A percentile compares a stretch with the other conserved stretches of the same genome.
Evolutionary conservation across 306 rosid species (phyloP).

Genomic region (Prunus persica): DNA sequence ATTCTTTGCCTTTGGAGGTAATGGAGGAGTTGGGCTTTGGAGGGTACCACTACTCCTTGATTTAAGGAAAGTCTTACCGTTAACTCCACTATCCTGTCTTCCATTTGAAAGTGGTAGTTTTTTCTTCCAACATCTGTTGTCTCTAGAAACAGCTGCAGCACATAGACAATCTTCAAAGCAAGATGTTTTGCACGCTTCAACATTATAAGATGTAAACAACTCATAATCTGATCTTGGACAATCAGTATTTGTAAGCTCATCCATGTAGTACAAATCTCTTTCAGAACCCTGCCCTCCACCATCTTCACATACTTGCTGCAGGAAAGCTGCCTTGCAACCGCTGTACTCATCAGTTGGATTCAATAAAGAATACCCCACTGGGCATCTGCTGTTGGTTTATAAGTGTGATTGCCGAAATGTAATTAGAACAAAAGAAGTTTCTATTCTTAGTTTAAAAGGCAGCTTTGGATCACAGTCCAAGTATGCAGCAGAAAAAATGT

Average conservation of each 20-base stretch:
- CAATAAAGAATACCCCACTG: constrained; percentile 28
- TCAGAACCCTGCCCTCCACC: background rate
- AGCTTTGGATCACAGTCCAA: too few species aligned
- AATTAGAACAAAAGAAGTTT: too few species aligned
- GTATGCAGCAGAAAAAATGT: too few species aligned
- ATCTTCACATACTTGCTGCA: constrained; percentile 26
- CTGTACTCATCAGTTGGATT: constrained; percentile 32
- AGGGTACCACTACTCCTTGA: background rate
- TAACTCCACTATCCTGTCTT: background rate
- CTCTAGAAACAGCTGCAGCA: constrained; percentile 8
- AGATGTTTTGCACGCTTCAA: constrained; percentile 29
- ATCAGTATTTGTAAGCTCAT: constrained; percentile 12
- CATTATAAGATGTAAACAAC: constrained; percentile 6
- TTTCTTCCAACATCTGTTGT: constrained; percentile 16
- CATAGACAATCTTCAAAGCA: constrained; percentile 41
- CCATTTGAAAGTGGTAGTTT: constrained; percentile 25
- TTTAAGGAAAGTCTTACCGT: background rate
- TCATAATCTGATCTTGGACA: constrained; percentile 39
- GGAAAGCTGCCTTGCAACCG: constrained; percentile 41
- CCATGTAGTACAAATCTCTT: constrained; percentile 11
- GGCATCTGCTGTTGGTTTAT: constrained; percentile 27
- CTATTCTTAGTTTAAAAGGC: too few species aligned
- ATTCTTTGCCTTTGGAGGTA: background rate
- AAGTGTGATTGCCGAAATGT: too few species aligned
- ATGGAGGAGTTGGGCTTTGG: background rate